These are phyloP conservation scores for Ganoderma multipileum DNA, from an alignment of 1,284 basidiomycete species.

Conservation along the genomic window DNA sequence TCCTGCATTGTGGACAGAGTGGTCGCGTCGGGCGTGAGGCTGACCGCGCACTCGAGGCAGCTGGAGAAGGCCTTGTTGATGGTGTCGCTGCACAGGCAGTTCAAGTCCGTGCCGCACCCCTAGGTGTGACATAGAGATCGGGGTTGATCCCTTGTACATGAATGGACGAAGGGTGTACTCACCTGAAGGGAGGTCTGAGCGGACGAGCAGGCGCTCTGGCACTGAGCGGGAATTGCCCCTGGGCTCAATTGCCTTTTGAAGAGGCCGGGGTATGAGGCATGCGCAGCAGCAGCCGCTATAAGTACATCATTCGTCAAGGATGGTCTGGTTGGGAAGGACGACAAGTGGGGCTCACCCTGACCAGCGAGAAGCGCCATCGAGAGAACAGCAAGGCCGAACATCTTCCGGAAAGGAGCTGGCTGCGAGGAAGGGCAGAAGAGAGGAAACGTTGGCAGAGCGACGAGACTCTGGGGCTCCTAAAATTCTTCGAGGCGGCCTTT, in stretches of 20 bases:
- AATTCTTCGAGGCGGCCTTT: not conserved
- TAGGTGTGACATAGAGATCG: not conserved
- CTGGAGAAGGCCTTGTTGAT: slow-evolving; percentile 1
- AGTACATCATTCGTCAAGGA: not conserved
- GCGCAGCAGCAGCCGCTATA: not conserved
- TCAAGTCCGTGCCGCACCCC: not conserved
- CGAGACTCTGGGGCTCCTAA: not conserved
- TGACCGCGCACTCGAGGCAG: not conserved
- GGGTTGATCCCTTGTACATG: not conserved
- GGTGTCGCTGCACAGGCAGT: not conserved
- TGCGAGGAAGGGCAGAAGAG: not conserved
- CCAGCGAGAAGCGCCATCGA: not conserved
- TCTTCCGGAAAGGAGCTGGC: not conserved
- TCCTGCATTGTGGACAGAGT: not conserved
- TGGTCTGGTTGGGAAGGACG: not conserved
- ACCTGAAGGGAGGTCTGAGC: not conserved
- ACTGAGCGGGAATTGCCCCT: not conserved
- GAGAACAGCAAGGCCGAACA: not conserved
- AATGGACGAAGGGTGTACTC: not conserved
- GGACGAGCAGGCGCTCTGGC: not conserved
- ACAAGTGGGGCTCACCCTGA: not conserved
- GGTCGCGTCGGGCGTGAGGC: not conserved
- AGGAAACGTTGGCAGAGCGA: not conserved
- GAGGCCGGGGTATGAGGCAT: not conserved
- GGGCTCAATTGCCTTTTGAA: not conserved